These are phyloP conservation scores for Emmonsiellopsis sp. DNA, from an alignment of 2,329 filamentous ascomycete species.

Conservation along the genomic window DNA sequence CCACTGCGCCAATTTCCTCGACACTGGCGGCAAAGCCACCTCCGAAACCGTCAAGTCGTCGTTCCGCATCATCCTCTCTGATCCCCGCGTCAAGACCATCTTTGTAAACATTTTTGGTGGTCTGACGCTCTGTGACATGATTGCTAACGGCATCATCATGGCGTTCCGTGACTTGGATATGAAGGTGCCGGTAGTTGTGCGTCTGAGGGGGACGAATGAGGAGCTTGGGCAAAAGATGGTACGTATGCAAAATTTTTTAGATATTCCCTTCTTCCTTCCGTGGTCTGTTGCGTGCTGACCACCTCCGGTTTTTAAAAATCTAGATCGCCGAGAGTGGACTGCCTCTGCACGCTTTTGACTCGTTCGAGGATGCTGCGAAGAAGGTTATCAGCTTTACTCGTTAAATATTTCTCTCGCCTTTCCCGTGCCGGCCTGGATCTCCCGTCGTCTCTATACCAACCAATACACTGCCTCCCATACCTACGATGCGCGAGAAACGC, in stretches of 20 bases:
- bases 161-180: conserved; percentile 61
- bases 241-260: conserved; percentile 8
- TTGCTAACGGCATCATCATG: conserved; percentile 62
- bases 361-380: conserved; percentile 61
- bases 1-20: conserved; percentile 70
- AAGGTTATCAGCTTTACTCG: conserved; percentile 53
- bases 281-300: not conserved
- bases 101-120: conserved; percentile 66
- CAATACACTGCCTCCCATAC: not conserved
- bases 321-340: conserved; percentile 58
- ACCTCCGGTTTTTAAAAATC: not conserved
- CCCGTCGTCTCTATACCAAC: too few species aligned
- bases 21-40: conserved; percentile 83
- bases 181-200: conserved; percentile 64
- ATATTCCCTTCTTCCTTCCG: not conserved
- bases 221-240: conserved; percentile 57
- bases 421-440: too few species aligned
- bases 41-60: conserved; percentile 67
- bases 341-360: conserved; percentile 60
- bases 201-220: conserved; percentile 67
- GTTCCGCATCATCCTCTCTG: conserved; percentile 63
- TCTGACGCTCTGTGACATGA: conserved; percentile 69
- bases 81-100: conserved; percentile 61
- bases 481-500: not conserved
- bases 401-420: not conserved